Conservation (phyloP, 2,329 filamentous ascomycete species). For the Epichloe elymi region DNA sequence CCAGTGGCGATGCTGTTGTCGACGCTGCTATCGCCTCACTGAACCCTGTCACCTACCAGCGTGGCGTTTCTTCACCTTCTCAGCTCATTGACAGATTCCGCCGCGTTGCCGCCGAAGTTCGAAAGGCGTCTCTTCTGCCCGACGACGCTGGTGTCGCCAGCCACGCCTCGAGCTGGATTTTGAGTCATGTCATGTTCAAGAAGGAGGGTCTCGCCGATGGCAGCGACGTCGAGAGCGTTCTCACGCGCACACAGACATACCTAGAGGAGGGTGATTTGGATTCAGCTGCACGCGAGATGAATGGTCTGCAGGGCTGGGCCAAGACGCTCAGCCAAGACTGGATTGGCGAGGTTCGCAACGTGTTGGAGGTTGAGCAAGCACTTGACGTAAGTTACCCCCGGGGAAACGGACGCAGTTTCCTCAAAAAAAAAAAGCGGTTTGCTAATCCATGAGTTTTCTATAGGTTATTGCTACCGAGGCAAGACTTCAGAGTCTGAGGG, state of each 20-base stretch:
- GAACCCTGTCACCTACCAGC: slow-evolving; percentile 86
- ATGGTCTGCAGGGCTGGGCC: slow-evolving; percentile 82
- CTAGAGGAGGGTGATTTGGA: slow-evolving; percentile 91
- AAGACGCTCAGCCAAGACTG: slow-evolving; percentile 92
- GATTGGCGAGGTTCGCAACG: slow-evolving; percentile 79
- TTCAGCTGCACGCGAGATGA: slow-evolving; percentile 87
- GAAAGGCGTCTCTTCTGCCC: slow-evolving; percentile 84
- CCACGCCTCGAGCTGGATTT: slow-evolving; percentile 76
- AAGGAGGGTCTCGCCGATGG: slow-evolving; percentile 77
- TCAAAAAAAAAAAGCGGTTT: no score
- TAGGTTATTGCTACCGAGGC: slow-evolving; percentile 86
- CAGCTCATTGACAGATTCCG: slow-evolving; percentile 94
- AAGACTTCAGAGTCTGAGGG: slow-evolving; percentile 71
- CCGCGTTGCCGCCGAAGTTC: slow-evolving; percentile 78
- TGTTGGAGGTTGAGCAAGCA: slow-evolving; percentile 90
- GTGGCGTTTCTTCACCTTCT: slow-evolving; percentile 68
- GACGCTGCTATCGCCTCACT: slow-evolving; percentile 93
- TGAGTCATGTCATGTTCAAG: slow-evolving; percentile 94
- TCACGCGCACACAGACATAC: slow-evolving; percentile 77
- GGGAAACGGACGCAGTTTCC: neutral
- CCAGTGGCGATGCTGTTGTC: slow-evolving; percentile 70
- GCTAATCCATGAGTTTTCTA: slow-evolving; percentile 12
- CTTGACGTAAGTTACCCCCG: slow-evolving; percentile 59
- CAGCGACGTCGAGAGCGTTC: slow-evolving; percentile 84
- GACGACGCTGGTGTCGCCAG: slow-evolving; percentile 90